Evolutionary conservation across 805 yeast genomes (phyloP).

Genomic region (Candida dajiaensis): DNA sequence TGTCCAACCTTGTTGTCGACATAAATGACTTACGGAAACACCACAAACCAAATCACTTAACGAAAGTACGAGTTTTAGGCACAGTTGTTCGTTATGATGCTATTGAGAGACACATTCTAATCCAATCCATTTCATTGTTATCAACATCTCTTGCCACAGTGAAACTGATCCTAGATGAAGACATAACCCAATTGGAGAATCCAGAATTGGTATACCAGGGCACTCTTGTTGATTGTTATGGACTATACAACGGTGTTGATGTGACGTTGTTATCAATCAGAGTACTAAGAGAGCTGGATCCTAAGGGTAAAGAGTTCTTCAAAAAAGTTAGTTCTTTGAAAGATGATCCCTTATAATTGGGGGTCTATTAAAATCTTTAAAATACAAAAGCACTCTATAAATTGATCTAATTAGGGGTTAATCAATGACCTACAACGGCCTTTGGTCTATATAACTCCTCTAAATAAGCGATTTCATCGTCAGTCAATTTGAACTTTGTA

Average conservation of each 20-base stretch:
- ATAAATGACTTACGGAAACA: constrained; percentile 3
- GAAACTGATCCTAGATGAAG: constrained; percentile 11
- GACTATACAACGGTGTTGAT: constrained; percentile 13
- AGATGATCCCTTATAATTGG: neutral
- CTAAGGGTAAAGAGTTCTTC: neutral
- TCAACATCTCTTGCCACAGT: constrained; percentile 4
- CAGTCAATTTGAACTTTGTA: constrained; percentile 30
- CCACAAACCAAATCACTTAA: constrained; percentile 8
- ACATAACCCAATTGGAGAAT: constrained; percentile 3
- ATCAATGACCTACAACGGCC: neutral
- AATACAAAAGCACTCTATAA: no score
- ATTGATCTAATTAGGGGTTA: neutral
- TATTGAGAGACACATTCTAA: constrained; percentile 5
- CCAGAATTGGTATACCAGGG: constrained; percentile 17
- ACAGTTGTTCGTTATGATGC: constrained; percentile 17
- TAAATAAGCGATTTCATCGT: constrained; percentile 15
- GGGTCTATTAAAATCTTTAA: no score
- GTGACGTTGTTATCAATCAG: constrained; percentile 7
- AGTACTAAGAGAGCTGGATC: constrained; percentile 1
- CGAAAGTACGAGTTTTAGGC: constrained; percentile 19
- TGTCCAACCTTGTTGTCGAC: constrained; percentile 14
- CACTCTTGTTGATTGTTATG: constrained; percentile 14
- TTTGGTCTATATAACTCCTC: constrained; percentile 19
- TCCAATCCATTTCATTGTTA: constrained; percentile 12
- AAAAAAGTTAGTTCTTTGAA: neutral